Percentiles rank a stretch among this genome's conserved stretches.
Conservation (phyloP, 495 filamentous ascomycete genomes). For the Penicillium manginii region DNA sequence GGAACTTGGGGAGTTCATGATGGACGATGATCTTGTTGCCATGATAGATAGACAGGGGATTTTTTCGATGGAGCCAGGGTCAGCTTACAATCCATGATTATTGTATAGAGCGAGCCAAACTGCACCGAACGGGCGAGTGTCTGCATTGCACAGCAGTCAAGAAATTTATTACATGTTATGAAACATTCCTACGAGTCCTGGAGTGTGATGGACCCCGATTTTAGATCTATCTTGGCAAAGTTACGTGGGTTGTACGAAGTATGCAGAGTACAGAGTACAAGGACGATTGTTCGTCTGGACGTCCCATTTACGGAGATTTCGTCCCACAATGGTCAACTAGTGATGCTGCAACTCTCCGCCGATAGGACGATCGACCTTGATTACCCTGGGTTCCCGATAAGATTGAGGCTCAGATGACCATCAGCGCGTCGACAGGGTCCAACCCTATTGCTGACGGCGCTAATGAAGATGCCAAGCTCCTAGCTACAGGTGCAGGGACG, state of each 20-base stretch:
- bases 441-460: not conserved
- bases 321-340: too few relatives aligned
- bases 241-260: too few relatives aligned
- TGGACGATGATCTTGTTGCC: conserved; percentile 43
- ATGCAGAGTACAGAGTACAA: too few relatives aligned
- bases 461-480: not conserved
- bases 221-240: too few relatives aligned
- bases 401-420: not conserved
- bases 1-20: conserved; percentile 50
- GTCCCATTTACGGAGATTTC: too few relatives aligned
- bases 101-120: not conserved
- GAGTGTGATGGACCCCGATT: too few relatives aligned
- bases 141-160: too few relatives aligned
- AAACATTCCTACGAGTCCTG: too few relatives aligned
- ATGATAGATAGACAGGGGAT: conserved; percentile 18
- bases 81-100: not conserved
- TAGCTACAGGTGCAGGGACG: not conserved
- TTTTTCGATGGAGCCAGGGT: conserved; percentile 1
- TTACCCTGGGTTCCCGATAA: not conserved
- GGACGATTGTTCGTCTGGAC: too few relatives aligned
- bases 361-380: not conserved
- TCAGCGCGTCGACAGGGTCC: not conserved
- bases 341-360: not conserved
- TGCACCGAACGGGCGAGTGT: not conserved
- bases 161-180: too few relatives aligned